phyloP scores from a whole-genome alignment of 768 basidiomycete genomes.

The Naematelia encephala region DNA sequence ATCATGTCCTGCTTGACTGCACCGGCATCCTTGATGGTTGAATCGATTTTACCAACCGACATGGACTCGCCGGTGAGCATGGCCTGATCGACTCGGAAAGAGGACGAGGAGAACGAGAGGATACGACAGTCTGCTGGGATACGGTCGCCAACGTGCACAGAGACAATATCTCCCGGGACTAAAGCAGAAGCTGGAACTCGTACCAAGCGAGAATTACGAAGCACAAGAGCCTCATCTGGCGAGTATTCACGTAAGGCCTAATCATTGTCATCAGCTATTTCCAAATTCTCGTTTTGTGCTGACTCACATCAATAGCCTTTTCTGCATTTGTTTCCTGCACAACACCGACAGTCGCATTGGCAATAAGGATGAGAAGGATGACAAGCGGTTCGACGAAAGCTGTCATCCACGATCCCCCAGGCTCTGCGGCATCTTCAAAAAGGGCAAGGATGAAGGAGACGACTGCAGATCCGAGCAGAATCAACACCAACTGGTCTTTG shows the following conservation, averaged over 20 bases:
- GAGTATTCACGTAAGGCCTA: conserved; percentile 98
- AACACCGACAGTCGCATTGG: conserved; percentile 96
- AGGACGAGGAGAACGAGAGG: conserved; percentile 82
- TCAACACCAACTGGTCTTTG: conserved; percentile 96
- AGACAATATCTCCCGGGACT: conserved; percentile 91
- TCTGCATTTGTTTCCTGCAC: conserved; percentile 96
- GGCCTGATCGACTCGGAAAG: conserved; percentile 92
- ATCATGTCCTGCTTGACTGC: conserved; percentile 98
- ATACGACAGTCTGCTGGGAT: conserved; percentile 92
- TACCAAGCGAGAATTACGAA: conserved; percentile 66
- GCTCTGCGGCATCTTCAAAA: conserved; percentile 72
- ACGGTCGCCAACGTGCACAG: conserved; percentile 88
- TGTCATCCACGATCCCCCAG: conserved; percentile 59
- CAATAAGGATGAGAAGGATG: conserved; percentile 90
- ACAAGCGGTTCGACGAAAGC: conserved; percentile 95
- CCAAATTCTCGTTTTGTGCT: no score
- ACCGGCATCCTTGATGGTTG: conserved; percentile 64
- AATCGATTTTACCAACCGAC: conserved; percentile 77
- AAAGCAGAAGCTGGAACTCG: conserved; percentile 82
- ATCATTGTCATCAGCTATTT: conserved; percentile 9
- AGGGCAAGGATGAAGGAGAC: conserved; percentile 89
- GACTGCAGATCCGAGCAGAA: conserved; percentile 87
- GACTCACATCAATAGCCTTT: conserved; percentile 88
- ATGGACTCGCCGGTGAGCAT: conserved; percentile 91
- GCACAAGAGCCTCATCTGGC: conserved; percentile 88